phyloP scores from a whole-genome alignment of 1,284 basidiomycete species.

The Grifola frondosa region DNA sequence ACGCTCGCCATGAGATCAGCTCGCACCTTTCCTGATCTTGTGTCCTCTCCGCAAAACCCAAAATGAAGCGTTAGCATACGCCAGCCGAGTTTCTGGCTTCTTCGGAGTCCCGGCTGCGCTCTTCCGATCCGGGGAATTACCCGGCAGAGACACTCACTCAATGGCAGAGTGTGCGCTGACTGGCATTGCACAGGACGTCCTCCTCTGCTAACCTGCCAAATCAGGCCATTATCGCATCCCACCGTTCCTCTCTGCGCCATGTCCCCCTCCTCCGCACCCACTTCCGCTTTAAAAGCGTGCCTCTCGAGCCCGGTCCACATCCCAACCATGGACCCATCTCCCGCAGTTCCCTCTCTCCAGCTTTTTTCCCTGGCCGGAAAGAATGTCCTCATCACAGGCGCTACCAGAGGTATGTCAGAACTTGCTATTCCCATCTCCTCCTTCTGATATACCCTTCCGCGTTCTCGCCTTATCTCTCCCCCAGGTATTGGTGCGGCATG shows the following conservation, averaged over 20 bases:
- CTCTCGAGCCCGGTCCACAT: slow-evolving; percentile 1
- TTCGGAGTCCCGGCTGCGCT: slow-evolving; percentile 20
- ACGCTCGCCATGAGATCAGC: neutral
- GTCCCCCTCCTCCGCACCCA: neutral
- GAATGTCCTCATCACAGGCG: slow-evolving; percentile 71
- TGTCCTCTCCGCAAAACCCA: neutral
- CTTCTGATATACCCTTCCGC: slow-evolving; percentile 19
- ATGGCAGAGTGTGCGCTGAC: no score
- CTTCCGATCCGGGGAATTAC: slow-evolving; percentile 31
- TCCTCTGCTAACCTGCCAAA: slow-evolving; percentile 7
- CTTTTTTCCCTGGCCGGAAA: slow-evolving; percentile 63
- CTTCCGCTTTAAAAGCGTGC: neutral
- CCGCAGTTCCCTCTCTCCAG: slow-evolving; percentile 43
- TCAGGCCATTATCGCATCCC: slow-evolving; percentile 7
- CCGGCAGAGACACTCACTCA: no score
- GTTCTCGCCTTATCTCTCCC: slow-evolving; percentile 10
- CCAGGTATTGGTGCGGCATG: slow-evolving; percentile 74
- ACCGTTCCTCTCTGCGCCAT: slow-evolving; percentile 3
- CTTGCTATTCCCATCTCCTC: slow-evolving; percentile 18
- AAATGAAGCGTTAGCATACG: neutral
- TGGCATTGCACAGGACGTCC: no score
- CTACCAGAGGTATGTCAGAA: slow-evolving; percentile 38
- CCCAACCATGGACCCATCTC: slow-evolving; percentile 43
- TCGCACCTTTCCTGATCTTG: neutral
- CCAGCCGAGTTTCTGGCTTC: neutral